Base-by-base conservation (phyloP, 2,329 filamentous ascomycete species). In the Colletotrichum siamense region DNA sequence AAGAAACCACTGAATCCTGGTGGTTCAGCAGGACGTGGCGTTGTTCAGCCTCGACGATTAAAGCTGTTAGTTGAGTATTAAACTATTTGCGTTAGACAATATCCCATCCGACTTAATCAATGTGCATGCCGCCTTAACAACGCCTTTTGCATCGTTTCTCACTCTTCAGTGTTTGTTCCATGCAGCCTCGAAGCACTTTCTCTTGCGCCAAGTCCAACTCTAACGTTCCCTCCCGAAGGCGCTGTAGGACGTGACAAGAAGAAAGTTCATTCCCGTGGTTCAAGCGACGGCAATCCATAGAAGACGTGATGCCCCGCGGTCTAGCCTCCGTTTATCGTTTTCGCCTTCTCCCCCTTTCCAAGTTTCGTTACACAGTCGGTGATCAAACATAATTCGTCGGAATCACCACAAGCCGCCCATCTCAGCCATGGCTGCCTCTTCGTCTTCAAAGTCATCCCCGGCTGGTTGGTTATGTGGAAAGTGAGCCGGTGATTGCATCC, bases 391-490 rank as follows among this genome's bases (percentile, higher is more conserved):
- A 16, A 15, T n/a, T 22, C 24, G 36, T 49, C 12, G 18, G 8
- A 24, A 15, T 85, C 77, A 90, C 89, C 88, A 91, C 28, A 91
- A 77, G 0, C 87, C 90, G 55, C 90, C 89, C 89, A 92, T 91
- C 78, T 91, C 91, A 49, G 89, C 91, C 91, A 95, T 93, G 1
- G 90, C 92, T 76, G 92, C 93, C 83, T 94, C 91, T 16, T 94
- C 92, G 70, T 93, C 92, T 2, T 88, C 90, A 81, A 91, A 92
- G 28, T 87, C 83, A 44, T 88, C 82, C 6, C 82, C 79, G 30
- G 18, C 66, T 8, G 62, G 68, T 49, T 39, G 34, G 30, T 9
- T 59, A 34, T 18, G 63, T 26, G 26, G 64, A 73, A 9, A 57
- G 52, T 52, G 34, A 36, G 28, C 9, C 82, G 80, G 13, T 75